Evolutionary conservation across 1,284 basidiomycete species (phyloP).

Genomic region (Marasmius tenuissimus): DNA sequence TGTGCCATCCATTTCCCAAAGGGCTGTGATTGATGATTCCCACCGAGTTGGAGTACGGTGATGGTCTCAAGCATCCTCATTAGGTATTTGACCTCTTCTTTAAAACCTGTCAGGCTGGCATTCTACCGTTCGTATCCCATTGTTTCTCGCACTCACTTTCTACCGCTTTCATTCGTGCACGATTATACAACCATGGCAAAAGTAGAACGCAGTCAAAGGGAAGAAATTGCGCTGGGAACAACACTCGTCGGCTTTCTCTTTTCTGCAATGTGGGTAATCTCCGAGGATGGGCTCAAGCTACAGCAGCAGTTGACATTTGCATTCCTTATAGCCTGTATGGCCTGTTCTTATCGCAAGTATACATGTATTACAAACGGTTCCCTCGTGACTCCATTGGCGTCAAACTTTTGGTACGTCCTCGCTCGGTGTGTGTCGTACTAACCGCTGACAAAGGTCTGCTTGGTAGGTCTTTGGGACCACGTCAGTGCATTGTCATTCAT

Average conservation of each 20-base stretch:
- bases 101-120: neutral
- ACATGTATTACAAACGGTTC: slow-evolving; percentile 31
- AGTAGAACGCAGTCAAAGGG: slow-evolving; percentile 18
- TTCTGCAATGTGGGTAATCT: slow-evolving; percentile 28
- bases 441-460: neutral
- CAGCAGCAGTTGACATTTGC: neutral
- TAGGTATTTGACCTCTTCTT: no score
- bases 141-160: neutral
- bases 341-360: slow-evolving; percentile 28
- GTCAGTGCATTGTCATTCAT: slow-evolving; percentile 15
- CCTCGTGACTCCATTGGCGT: slow-evolving; percentile 23
- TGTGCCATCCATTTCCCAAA: no score
- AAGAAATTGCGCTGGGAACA: slow-evolving; percentile 31
- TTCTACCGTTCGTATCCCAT: neutral
- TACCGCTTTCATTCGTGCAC: neutral
- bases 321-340: slow-evolving; percentile 25
- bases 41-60: no score
- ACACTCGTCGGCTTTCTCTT: slow-evolving; percentile 29
- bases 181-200: neutral
- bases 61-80: no score
- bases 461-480: slow-evolving; percentile 24
- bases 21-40: no score
- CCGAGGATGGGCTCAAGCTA: no score
- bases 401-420: slow-evolving; percentile 25
- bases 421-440: neutral